Evolutionary conservation across 345 rosid genomes (phyloP).

Genomic region (Eucalyptus polyanthemos): DNA sequence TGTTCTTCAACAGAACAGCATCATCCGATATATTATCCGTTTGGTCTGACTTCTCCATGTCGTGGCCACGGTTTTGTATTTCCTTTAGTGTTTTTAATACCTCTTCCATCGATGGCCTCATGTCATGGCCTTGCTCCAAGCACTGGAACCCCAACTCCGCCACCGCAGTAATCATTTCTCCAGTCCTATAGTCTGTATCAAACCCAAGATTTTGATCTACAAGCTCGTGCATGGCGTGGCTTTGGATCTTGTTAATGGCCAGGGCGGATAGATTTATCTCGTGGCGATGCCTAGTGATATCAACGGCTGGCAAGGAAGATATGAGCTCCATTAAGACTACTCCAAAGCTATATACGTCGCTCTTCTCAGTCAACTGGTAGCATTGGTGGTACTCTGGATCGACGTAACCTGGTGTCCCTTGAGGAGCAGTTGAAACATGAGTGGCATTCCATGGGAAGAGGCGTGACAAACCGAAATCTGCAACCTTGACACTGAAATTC

Average conservation of each 20-base stretch:
- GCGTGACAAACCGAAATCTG: constrained; percentile 86
- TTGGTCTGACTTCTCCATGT: constrained; percentile 2
- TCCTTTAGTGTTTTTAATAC: constrained; percentile 31
- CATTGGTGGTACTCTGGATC: constrained; percentile 90
- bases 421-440: constrained; percentile 88
- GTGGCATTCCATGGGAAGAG: constrained; percentile 59
- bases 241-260: constrained; percentile 75
- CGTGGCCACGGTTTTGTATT: constrained; percentile 16
- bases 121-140: constrained; percentile 51
- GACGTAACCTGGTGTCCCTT: constrained; percentile 92
- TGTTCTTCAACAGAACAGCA: constrained; percentile 27
- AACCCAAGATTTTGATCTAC: constrained; percentile 67
- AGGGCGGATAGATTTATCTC: constrained; percentile 72
- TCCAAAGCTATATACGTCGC: constrained; percentile 83
- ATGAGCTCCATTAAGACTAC: constrained; percentile 55
- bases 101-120: constrained; percentile 61
- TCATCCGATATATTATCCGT: constrained; percentile 15
- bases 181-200: constrained; percentile 31
- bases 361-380: constrained; percentile 75
- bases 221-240: constrained; percentile 42
- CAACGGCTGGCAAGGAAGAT: constrained; percentile 86
- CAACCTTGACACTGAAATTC: constrained; percentile 76
- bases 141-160: constrained; percentile 86
- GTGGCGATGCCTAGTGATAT: constrained; percentile 64
- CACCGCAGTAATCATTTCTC: constrained; percentile 42